Conservation (phyloP, 495 filamentous ascomycete species). For the Hyaloscypha finlandica region DNA sequence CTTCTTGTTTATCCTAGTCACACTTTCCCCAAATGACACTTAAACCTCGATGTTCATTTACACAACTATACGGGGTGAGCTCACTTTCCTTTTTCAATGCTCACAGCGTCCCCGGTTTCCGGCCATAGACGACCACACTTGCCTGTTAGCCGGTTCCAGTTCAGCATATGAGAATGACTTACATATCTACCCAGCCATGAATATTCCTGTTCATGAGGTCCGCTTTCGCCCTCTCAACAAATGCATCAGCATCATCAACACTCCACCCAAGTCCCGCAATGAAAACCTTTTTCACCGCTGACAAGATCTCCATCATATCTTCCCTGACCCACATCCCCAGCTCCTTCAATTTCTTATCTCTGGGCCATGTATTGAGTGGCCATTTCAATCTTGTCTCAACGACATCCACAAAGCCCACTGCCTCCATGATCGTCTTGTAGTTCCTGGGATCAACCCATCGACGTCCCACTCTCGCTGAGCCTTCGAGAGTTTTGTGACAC, state of each 20-base stretch:
- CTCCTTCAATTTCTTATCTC: slow-evolving; percentile 46
- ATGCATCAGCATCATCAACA: slow-evolving; percentile 7
- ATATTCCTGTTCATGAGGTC: slow-evolving; percentile 17
- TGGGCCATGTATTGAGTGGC: slow-evolving; percentile 52
- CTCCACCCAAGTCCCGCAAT: slow-evolving; percentile 8
- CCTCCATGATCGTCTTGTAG: slow-evolving; percentile 42
- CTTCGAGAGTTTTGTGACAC: slow-evolving; percentile 23
- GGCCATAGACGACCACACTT: slow-evolving; percentile 14
- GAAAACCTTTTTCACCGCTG: slow-evolving; percentile 15
- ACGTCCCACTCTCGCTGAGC: slow-evolving; percentile 22
- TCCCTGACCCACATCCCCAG: slow-evolving; percentile 45
- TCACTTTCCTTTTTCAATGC: too few species aligned
- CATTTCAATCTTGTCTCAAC: slow-evolving; percentile 49
- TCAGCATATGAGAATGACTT: background rate
- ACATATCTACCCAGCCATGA: slow-evolving; percentile 15
- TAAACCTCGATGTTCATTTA: too few species aligned
- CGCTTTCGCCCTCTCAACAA: slow-evolving; percentile 10
- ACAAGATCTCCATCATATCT: slow-evolving; percentile 39
- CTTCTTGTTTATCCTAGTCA: too few species aligned
- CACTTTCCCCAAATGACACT: too few species aligned
- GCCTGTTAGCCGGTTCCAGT: background rate
- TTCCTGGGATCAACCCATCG: slow-evolving; percentile 3
- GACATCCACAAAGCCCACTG: slow-evolving; percentile 61
- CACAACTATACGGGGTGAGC: too few species aligned
- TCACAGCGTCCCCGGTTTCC: slow-evolving; percentile 13